Evolutionary conservation across 768 basidiomycete species (phyloP), one percentile per base, ranked within the genome.

Genomic region (Pulveroboletus sp.): DNA sequence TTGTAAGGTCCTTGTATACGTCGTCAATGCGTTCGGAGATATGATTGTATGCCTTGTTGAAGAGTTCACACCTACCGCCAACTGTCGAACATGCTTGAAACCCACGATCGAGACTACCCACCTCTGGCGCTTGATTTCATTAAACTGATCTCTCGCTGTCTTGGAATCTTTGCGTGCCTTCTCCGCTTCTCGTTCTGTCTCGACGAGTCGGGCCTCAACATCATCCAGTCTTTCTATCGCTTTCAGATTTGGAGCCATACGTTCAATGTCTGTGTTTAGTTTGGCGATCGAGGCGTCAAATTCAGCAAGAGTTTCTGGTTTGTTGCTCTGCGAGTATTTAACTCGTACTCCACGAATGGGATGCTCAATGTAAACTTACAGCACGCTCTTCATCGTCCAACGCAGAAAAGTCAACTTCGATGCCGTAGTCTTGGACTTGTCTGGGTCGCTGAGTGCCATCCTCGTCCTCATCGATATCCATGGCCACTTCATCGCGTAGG

Each of bases 1-100:
- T 98, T 0, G 96, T 98, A 14, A 98, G 78, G 57, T 97, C 93
- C 69, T 98, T 98, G 73, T 99, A 99, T 1, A 98, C 94, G 55
- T 85, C 78, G 62, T 97, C 94, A 56, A 99, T 99, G 36, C 82
- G 77, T 52, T 94, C 92, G 10, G 94, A 89, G 49, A 99, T 98
- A 60, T 99, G 94, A 54, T 84, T 86, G 73, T 93, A 99, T 0
- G 96, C 96, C 58, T 87, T 90, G 69, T 94, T 93, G 76, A 98
- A 98, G 21, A 95, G 66, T 51, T 97, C 91, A 47, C 78, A 81
- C 57, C 86, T 68, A 43, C 36, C 39, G 17, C 15, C 36, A 37
- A 26, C 8, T n/a, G 50, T 55, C 44, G 48, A 4, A 43, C 9
- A 47, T n/a, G 17, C 26, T 11, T 30, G 39, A 48, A 33, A 41